Percentiles rank a stretch among this genome's conserved stretches.
Conservation (phyloP, 1,284 basidiomycete species). For the Trichosporon faecale region DNA sequence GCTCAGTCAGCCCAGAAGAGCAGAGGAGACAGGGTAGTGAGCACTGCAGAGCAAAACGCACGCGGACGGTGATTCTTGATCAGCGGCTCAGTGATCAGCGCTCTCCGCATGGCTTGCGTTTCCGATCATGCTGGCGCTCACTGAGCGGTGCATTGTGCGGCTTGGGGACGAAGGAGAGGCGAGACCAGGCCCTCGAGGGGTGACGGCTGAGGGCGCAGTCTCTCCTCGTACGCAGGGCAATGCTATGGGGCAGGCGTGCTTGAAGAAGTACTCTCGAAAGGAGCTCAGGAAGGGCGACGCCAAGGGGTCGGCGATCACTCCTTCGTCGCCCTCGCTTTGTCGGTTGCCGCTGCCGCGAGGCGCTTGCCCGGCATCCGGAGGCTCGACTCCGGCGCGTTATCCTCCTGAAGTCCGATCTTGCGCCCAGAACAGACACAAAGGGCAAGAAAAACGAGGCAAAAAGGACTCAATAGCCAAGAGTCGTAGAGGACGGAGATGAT, state of each 20-base stretch:
- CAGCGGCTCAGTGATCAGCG: background rate
- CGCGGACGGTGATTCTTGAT: background rate
- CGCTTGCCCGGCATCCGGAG: background rate
- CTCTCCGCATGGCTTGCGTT: background rate
- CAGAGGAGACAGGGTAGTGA: background rate
- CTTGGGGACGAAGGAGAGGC: background rate
- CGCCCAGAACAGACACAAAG: background rate
- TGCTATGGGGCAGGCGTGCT: background rate
- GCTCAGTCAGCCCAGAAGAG: background rate
- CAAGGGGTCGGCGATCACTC: background rate
- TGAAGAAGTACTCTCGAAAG: background rate
- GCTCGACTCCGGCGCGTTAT: background rate
- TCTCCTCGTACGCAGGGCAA: background rate
- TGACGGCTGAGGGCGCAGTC: background rate
- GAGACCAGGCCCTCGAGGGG: background rate
- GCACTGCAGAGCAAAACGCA: background rate
- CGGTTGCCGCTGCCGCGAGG: too few species aligned
- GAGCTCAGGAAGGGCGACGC: background rate
- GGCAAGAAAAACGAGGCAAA: background rate
- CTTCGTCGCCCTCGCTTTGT: background rate
- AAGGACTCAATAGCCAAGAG: background rate
- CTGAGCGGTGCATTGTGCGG: background rate
- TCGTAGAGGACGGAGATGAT: background rate
- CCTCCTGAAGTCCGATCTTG: background rate
- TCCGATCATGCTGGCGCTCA: background rate